phyloP scores from a whole-genome alignment of 495 filamentous ascomycete species.

The Aspergillus panamensis region DNA sequence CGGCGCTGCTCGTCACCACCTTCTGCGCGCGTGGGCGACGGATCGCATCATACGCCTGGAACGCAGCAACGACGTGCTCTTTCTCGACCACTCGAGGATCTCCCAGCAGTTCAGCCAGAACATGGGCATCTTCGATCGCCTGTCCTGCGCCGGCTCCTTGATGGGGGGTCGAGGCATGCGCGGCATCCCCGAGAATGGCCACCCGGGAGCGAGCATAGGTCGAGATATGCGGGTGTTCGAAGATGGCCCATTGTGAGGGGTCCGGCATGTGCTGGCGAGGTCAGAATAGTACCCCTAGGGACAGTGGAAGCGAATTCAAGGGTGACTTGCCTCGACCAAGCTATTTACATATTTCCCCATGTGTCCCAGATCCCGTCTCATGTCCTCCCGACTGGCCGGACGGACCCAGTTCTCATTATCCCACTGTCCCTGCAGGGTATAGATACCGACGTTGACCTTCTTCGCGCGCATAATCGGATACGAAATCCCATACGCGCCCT shows the following conservation, averaged over 20 bases:
- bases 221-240: slow-evolving; percentile 54
- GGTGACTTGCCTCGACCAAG: slow-evolving; percentile 39
- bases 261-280: slow-evolving; percentile 37
- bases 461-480: slow-evolving; percentile 63
- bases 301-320: not conserved
- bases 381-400: slow-evolving; percentile 51
- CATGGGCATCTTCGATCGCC: slow-evolving; percentile 64
- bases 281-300: not conserved
- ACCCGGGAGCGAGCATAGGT: slow-evolving; percentile 54
- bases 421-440: slow-evolving; percentile 44
- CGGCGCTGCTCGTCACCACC: slow-evolving; percentile 48
- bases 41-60: slow-evolving; percentile 58
- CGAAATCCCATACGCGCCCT: slow-evolving; percentile 57
- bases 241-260: slow-evolving; percentile 60
- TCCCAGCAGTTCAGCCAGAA: slow-evolving; percentile 55
- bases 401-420: slow-evolving; percentile 56
- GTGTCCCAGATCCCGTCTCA: slow-evolving; percentile 49
- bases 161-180: slow-evolving; percentile 67
- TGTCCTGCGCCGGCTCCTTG: slow-evolving; percentile 67
- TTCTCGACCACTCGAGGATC: slow-evolving; percentile 26
- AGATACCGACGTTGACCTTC: slow-evolving; percentile 58
- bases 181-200: slow-evolving; percentile 64
- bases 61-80: slow-evolving; percentile 41
- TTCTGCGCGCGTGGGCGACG: slow-evolving; percentile 51
- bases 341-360: slow-evolving; percentile 50